Evolutionary conservation across 352 stramenopile genomes (phyloP), one percentile per base, ranked within the genome.

Genomic region (Nothophytophthora sp.): DNA sequence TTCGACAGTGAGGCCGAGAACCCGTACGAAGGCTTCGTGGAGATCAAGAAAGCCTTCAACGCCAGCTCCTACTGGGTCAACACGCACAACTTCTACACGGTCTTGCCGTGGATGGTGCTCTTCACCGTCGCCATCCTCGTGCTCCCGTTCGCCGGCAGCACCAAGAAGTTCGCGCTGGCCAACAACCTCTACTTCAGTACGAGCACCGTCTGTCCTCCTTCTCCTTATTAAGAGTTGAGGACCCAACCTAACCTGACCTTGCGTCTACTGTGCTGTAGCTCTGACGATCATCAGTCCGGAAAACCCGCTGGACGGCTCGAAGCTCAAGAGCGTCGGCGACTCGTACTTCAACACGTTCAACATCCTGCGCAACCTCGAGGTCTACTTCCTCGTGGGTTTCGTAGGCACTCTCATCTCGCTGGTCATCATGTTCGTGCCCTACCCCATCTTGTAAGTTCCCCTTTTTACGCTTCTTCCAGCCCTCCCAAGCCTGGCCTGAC

Each of bases 101-200:
- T 81, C 4, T 48, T 92, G 41, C 81, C 81, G 15, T 88, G 74
- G 70, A 86, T 92, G 38, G 77, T 90, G 28, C 50, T 84, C 12
- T 92, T 88, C 65, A 92, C 76, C 4, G 55, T 89, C 24, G 69
- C 59, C 12, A 51, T 89, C 1, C 58, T 90, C 12, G 35, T 86
- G 24, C 54, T 81, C 9, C 81, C 81, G 11, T 69, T 90, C 27
- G 73, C 85, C 36, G 80, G 54, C 47, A 92, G 79, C 52, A 88
- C 76, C 16, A 88, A 90, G 52, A 92, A 88, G 62, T 92, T 88
- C 45, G 73, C 77, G n/a, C 57, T 90, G 6, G 76, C 66, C 38
- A 90, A 87, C 61, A 92, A 88, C 38, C 65, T 90, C 23, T 92
- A 81, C 67, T 92, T 92, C 58, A 59, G 71, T 86, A 70, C 35